phyloP scores from a whole-genome alignment of 2,329 filamentous ascomycete genomes.

The Ophiostoma triangulosporum region DNA sequence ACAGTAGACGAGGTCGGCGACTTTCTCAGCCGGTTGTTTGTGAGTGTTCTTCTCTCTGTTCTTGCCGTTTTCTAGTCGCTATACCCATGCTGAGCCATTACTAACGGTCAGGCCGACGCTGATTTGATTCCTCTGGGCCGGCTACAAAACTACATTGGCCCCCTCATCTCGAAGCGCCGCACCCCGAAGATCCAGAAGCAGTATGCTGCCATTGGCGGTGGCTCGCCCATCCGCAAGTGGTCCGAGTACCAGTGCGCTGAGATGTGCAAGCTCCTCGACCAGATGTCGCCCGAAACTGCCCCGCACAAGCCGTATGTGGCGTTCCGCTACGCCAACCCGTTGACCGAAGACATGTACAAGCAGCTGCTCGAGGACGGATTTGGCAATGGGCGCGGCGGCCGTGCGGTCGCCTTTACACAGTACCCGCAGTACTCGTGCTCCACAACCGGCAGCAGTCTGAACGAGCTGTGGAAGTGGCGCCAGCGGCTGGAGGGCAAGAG shows the following conservation, averaged over 20 bases:
- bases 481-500: constrained; percentile 70
- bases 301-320: constrained; percentile 97
- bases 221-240: constrained; percentile 97
- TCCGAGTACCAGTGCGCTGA: constrained; percentile 85
- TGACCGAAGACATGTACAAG: constrained; percentile 90
- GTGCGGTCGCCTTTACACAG: constrained; percentile 93
- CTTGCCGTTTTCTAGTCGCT: neutral
- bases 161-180: constrained; percentile 69
- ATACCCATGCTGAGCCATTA: too few species aligned
- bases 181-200: constrained; percentile 96
- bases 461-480: constrained; percentile 96
- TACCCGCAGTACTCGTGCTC: constrained; percentile 98
- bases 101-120: constrained; percentile 55
- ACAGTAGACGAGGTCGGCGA: constrained; percentile 77
- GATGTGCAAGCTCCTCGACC: constrained; percentile 95
- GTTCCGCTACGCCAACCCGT: constrained; percentile 84
- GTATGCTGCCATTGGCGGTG: constrained; percentile 87
- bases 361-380: constrained; percentile 78
- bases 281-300: constrained; percentile 79
- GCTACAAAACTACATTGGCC: constrained; percentile 80
- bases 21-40: constrained; percentile 86
- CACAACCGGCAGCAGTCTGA: constrained; percentile 88
- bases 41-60: constrained; percentile 30
- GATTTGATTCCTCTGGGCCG: constrained; percentile 93
- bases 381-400: constrained; percentile 74